Base-by-base conservation (phyloP, 352 stramenopile genomes). In the Hyaloperonospora brassicae region DNA sequence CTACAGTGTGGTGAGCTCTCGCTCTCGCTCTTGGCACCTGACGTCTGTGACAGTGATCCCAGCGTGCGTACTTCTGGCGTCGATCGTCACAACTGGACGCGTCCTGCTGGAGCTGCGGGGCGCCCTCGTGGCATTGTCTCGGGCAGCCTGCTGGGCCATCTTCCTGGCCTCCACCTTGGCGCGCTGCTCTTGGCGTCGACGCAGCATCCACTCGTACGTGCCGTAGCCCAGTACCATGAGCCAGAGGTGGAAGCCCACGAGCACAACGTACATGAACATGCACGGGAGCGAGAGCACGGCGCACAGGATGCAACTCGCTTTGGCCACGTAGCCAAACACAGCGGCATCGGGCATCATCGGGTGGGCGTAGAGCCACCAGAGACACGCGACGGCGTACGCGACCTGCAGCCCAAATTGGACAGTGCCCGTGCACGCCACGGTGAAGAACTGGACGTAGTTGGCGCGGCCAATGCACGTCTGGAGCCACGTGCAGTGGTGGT, bases 381-480 rank as follows among this genome's bases (percentile, higher is more conserved):
- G 51, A 47, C 72, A 78, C 31, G 79, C 36, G 11, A 55, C 60
- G 11, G 70, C 64, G 45, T 79, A 90, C 17, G 75, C 38, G 6
- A 73, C 68, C 41, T 93, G 82, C 35, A 76, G 52, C 21, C 88
- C 48, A 44, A 90, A 90, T 50, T 93, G 79, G 21, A 88, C 17
- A 1, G 70, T 75, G 12, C 75, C 77, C 1, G 74, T 80, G 53
- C 73, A 74, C 0, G 84, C 84, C 51, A 94, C 80, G 21, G 76
- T 89, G 57, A 92, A 92, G 55, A 94, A 94, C 46, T 92, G 81
- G n/a, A 68, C 79, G 46, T 94, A 94, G 49, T 94, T 94, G 36
- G 68, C 61, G 53, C 79, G 79, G 38, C 81, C 84, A 22, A 94
- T 79, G 47, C 84, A 94, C 4, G 81, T 94, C 55, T 94, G 80